Evolutionary conservation across 2,329 filamentous ascomycete genomes (phyloP).

Genomic region (Rhinocladiella mackenziei): DNA sequence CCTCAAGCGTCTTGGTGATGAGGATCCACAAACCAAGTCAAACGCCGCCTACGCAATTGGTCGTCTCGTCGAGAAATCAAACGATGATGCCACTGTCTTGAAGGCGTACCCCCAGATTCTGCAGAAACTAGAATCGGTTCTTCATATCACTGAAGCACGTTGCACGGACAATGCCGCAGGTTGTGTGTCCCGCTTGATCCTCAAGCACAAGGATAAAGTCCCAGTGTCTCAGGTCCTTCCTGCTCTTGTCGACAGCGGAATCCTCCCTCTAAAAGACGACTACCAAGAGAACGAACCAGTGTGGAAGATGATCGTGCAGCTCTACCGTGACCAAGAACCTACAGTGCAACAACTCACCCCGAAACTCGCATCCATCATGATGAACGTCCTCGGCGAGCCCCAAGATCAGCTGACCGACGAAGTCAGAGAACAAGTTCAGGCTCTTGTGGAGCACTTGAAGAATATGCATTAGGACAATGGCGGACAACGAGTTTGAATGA

Average conservation of each 20-base stretch:
- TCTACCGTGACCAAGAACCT: conserved; percentile 56
- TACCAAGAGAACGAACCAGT: conserved; percentile 95
- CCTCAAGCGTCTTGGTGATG: conserved; percentile 80
- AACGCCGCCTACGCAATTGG: conserved; percentile 92
- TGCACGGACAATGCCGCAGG: conserved; percentile 91
- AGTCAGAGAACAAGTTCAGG: conserved; percentile 44
- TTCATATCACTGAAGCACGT: conserved; percentile 71
- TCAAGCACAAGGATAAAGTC: conserved; percentile 76
- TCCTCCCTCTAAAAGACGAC: conserved; percentile 86
- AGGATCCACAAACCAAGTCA: conserved; percentile 87
- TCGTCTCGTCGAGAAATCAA: conserved; percentile 76
- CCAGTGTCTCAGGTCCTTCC: conserved; percentile 80
- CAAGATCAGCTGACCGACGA: conserved; percentile 48
- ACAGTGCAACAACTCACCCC: conserved; percentile 46
- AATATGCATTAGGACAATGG: conserved; percentile 24
- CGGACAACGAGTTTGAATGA: too few relatives aligned
- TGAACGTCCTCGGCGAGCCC: conserved; percentile 44
- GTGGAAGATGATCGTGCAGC: conserved; percentile 81
- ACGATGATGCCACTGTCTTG: conserved; percentile 67
- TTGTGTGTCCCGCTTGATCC: conserved; percentile 87
- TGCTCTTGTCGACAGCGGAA: conserved; percentile 58
- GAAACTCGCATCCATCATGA: conserved; percentile 46
- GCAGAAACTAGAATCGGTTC: conserved; percentile 77
- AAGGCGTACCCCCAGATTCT: conserved; percentile 74
- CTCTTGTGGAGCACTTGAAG: conserved; percentile 48